Evolutionary conservation across 2,329 filamentous ascomycete species (phyloP), one percentile per base, ranked within the genome.

Genomic region (Gnomoniopsis sp.): DNA sequence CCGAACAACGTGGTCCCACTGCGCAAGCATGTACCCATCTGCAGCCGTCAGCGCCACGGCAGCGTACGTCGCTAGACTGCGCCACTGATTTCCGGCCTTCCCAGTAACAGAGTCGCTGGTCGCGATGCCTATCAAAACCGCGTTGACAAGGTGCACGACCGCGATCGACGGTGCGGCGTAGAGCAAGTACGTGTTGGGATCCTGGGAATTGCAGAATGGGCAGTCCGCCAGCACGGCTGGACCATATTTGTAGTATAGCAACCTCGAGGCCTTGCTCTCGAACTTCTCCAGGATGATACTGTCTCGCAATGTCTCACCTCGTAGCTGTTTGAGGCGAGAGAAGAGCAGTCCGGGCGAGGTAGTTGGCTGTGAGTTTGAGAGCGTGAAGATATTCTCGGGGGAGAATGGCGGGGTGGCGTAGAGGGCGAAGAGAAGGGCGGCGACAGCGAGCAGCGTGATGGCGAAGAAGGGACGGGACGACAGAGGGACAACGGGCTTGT

Each of bases 281-380:
- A 98, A 87, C 66, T 87, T 87, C 26, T 77, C 74, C 54, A 86
- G 82, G 11, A 98, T 80, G 23, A 80, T 74, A 53, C 84, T 78
- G 74, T 98, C 93, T 14, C 71, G 60, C 0, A 74, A 63, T 0
- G 84, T 87, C 2, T 90, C 78, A 0, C 81, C 76, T 0, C 88
- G 82, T 1, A 88, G 69, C 2, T 79, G 72, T 3, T 80, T 74
- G 11, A 98, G 81, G 17, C 93, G 89, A 60, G 83, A 85, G 73
- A 96, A 95, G 61, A 98, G 81, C 36, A 96, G 87, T 69, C 93
- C 90, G 46, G 85, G 88, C n/a, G 91, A 87, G 46, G 90, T 93
- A 67, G 92, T 89, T 19, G 98, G 85, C 36, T 93, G 90, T 53
- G 91, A 95, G 58, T 86, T 80, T 1, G 93, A 97, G 19, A 79